Base-by-base conservation (phyloP, 2,329 filamentous ascomycete species). In the Epichloe sibirici region DNA sequence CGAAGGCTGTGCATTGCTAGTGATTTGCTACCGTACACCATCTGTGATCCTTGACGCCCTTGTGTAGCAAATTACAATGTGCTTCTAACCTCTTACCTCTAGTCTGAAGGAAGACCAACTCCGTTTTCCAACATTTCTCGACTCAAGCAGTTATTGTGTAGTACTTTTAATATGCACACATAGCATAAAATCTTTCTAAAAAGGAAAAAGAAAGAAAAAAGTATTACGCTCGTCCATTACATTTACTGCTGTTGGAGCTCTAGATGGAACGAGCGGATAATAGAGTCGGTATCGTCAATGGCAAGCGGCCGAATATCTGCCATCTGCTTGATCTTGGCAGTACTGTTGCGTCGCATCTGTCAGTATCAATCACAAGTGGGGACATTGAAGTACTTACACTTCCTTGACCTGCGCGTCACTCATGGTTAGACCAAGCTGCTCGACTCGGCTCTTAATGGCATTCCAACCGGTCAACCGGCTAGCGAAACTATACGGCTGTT, bases 401-500 rank as follows among this genome's bases (percentile, higher is more conserved):
- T 60, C 54, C 61, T 65, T 68, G 53, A 64, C 55, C 49, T 66
- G 61, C 0, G 57, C 61, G 28, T 67, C 64, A 2, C 59, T 64
- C 62, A 66, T 64, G 53, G 76, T 70, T 45, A 95, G 75, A 58
- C 87, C 86, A 53, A 95, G 81, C 71, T 95, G 90, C 62, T 86
- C 82, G 28, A 86, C 86, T 72, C 90, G 82, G 53, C 82, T 86
- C 81, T 95, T 95, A 76, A 96, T 89, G 47, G 90, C 90, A 66
- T 96, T 96, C 90, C 89, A 95, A 63, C 90, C 90, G 4, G 89
- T 95, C 61, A 95, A 69, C 13, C 47, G 47, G 23, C 47, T 49
- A 17, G 47, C 47, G 21, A 49, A 49, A 40, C 47, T 49, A 23
- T 34, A 3, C 8, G 31, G 15, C 17, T 34, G 47, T 49, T 40